A percentile compares a stretch with the other conserved stretches of the same genome.
Evolutionary conservation across 2,329 filamentous ascomycete species (phyloP).

Genomic region (Didymella glomerata): DNA sequence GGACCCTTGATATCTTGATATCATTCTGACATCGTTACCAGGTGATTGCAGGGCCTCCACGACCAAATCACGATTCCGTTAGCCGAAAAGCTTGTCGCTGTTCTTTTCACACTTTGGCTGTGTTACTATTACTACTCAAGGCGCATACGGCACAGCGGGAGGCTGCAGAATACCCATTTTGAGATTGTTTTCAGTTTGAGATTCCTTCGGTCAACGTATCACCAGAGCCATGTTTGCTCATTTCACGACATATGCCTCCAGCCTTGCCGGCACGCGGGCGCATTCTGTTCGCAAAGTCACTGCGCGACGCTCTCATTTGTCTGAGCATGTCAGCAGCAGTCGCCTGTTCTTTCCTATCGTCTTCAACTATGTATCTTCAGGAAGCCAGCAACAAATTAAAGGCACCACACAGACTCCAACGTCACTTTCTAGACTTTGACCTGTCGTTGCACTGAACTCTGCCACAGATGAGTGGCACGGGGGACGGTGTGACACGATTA

Average conservation of each 20-base stretch:
- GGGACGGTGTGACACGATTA: conserved; percentile 6
- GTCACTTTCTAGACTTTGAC: conserved; percentile 18
- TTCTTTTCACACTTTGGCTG: conserved; percentile 25
- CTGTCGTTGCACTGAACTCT: conserved; percentile 14
- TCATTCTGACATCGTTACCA: conserved; percentile 30
- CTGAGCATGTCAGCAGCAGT: neutral
- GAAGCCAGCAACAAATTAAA: conserved; percentile 1
- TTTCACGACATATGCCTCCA: neutral
- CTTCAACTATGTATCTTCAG: neutral
- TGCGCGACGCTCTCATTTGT: neutral
- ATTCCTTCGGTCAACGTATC: conserved; percentile 39
- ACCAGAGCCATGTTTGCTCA: conserved; percentile 18
- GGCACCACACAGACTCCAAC: conserved; percentile 1
- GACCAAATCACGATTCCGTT: conserved; percentile 26
- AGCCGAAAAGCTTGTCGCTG: conserved; percentile 12
- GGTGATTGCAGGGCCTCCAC: conserved; percentile 47
- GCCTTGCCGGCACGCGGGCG: neutral
- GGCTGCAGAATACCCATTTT: conserved; percentile 48
- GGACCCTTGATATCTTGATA: neutral
- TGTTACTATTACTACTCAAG: conserved; percentile 35
- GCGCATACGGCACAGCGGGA: conserved; percentile 40
- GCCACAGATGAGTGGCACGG: conserved; percentile 4
- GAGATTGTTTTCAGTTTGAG: conserved; percentile 30
- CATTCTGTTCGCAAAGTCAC: neutral
- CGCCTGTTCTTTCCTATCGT: neutral